phyloP scores from a whole-genome alignment of 164 flowering plant species.

The Berberis vulgaris region DNA sequence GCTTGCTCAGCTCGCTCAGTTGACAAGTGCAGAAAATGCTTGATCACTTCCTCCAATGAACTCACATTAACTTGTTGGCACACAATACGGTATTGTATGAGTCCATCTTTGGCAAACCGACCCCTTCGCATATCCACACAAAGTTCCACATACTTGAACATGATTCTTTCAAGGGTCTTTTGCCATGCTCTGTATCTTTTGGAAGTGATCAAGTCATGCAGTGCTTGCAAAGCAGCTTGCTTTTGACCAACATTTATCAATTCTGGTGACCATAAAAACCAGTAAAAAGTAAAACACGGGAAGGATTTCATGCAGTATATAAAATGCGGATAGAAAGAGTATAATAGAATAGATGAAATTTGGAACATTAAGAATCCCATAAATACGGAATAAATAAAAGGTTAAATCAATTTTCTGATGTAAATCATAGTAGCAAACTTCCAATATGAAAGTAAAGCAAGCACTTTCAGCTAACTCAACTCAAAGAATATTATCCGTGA shows the following conservation, averaged over 20 bases:
- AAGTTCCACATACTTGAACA: constrained; percentile 91
- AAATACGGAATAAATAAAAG: constrained; percentile 7
- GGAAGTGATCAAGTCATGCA: constrained; percentile 81
- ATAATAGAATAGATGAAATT: no score
- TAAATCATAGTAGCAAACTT: background rate
- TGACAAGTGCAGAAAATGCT: constrained; percentile 86
- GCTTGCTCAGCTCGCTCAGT: constrained; percentile 92
- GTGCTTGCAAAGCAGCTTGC: constrained; percentile 85
- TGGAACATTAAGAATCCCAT: no score
- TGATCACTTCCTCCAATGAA: constrained; percentile 93
- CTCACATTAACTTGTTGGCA: constrained; percentile 92
- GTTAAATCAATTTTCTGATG: background rate
- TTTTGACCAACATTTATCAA: constrained; percentile 91
- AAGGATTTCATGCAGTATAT: no score
- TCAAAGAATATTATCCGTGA: no score
- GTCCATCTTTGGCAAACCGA: constrained; percentile 88
- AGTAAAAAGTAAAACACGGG: no score
- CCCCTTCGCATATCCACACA: constrained; percentile 92
- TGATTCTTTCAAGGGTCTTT: constrained; percentile 71
- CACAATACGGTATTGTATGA: constrained; percentile 83
- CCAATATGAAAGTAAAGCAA: no score
- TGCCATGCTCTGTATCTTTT: constrained; percentile 91
- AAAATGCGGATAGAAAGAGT: no score
- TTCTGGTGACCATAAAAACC: constrained; percentile 36
- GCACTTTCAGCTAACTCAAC: no score